phyloP scores from a whole-genome alignment of 2,329 filamentous ascomycete genomes.

The Fusarium coffeatum region DNA sequence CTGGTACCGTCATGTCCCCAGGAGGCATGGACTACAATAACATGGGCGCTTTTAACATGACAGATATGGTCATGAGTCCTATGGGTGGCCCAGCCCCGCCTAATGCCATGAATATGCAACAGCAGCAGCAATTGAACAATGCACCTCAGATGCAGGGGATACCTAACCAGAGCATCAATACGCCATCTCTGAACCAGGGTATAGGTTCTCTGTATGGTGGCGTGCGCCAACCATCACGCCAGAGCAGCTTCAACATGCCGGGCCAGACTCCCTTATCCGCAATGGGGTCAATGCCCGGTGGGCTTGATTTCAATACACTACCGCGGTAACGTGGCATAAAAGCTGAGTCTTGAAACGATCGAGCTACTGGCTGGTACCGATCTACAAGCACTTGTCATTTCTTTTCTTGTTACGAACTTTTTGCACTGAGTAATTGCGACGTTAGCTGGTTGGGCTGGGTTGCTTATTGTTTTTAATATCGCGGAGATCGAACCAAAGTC shows the following conservation, averaged over 20 bases:
- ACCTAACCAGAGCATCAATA: slow-evolving; percentile 42
- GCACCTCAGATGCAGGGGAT: slow-evolving; percentile 50
- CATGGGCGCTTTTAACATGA: slow-evolving; percentile 60
- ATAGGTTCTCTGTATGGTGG: slow-evolving; percentile 47
- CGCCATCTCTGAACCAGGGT: slow-evolving; percentile 40
- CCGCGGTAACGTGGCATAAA: neutral
- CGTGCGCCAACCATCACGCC: slow-evolving; percentile 47
- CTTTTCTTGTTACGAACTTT: neutral
- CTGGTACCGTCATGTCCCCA: slow-evolving; percentile 63
- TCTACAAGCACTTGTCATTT: neutral
- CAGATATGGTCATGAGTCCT: slow-evolving; percentile 66
- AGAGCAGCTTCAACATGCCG: slow-evolving; percentile 51
- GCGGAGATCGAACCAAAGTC: slow-evolving; percentile 7
- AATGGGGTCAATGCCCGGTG: slow-evolving; percentile 48
- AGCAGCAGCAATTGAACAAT: slow-evolving; percentile 47
- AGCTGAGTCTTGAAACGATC: neutral
- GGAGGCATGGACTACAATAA: slow-evolving; percentile 58
- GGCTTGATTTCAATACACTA: slow-evolving; percentile 35
- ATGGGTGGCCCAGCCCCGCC: slow-evolving; percentile 51
- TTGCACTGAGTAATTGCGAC: neutral
- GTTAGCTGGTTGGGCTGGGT: neutral
- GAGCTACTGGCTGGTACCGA: slow-evolving; percentile 5
- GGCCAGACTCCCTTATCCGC: slow-evolving; percentile 46
- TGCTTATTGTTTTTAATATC: neutral
- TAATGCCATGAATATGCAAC: slow-evolving; percentile 39